A percentile compares a stretch with the other conserved stretches of the same genome.
phyloP scores from a whole-genome alignment of 805 yeast genomes.

The Tetrapisispora pingtungensis region DNA sequence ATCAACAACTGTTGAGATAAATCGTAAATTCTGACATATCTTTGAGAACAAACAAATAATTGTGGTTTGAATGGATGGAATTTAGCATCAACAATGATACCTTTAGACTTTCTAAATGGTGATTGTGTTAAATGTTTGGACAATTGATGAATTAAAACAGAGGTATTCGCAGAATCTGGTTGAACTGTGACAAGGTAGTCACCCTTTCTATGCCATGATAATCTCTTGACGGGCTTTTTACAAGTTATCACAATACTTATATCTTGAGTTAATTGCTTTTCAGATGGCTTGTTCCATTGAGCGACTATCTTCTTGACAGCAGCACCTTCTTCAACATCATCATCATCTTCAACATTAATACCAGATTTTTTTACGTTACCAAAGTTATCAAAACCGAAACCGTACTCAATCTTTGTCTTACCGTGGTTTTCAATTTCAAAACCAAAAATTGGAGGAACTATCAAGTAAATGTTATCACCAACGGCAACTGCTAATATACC shows the following conservation, averaged over 20 bases:
- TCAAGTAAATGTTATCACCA: conserved; percentile 66
- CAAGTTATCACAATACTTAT: conserved; percentile 64
- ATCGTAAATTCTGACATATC: conserved; percentile 85
- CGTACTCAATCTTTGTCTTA: conserved; percentile 69
- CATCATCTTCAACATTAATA: conserved; percentile 32
- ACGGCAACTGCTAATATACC: conserved; percentile 81
- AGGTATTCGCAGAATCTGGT: conserved; percentile 81
- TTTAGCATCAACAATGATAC: conserved; percentile 89
- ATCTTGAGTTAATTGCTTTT: conserved; percentile 51
- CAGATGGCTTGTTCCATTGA: conserved; percentile 75
- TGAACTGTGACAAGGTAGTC: conserved; percentile 95
- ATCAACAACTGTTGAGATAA: conserved; percentile 73
- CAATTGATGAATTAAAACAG: conserved; percentile 88
- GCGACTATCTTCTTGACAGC: conserved; percentile 46
- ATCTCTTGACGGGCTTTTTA: conserved; percentile 56
- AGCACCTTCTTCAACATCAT: conserved; percentile 26
- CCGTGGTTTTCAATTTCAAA: conserved; percentile 77
- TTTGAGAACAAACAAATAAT: conserved; percentile 85
- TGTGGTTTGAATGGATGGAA: conserved; percentile 97
- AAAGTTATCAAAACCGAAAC: conserved; percentile 77
- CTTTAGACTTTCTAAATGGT: conserved; percentile 87
- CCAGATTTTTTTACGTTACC: conserved; percentile 41
- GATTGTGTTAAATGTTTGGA: conserved; percentile 93
- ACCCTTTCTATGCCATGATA: conserved; percentile 96
- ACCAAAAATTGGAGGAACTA: conserved; percentile 89